Base-by-base conservation (phyloP, 306 rosid genomes). In the Rosa rugosa region DNA sequence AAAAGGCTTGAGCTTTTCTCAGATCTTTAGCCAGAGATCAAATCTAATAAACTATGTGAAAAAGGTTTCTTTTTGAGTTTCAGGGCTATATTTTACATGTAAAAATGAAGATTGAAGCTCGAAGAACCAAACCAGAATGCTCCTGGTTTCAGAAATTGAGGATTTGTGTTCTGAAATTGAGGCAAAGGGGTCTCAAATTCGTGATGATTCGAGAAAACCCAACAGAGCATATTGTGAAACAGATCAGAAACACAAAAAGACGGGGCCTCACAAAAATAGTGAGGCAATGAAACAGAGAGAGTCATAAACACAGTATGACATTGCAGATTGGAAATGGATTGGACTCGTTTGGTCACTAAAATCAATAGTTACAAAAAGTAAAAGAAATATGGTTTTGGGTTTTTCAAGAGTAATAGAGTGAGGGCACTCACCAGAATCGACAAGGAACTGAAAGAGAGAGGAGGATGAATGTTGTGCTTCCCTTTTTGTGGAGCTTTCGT, bases 401-500 rank as follows among this genome's bases (percentile, higher is more conserved):
- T 50, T 46, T 27, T 11, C 9, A 34, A 20, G 41, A 34, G 14
- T 51, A 60, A 56, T 8, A n/a, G 72, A 54, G 53, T 27, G 45
- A 68, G 14, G 36, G 50, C 63, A 79, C 88, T 84, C 80, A 80
- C 92, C 25, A 14, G 73, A 71, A 82, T 77, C 70, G 70, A 80
- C 60, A 64, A 71, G 68, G 60, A 18, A 49, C 46, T 54, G 71
- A 57, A 44, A 44, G 2, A 36, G 70, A 59, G 63, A 79, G 47
- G 23, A 11, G 31, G 25, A 1, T 38, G 9, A 63, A 63, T 14
- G 73, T 77, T 59, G 27, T 51, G 41, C 34, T 72, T 17, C 27
- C 78, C 45, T 17, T 36, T 64, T 72, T 56, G 13, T 27, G 45
- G 42, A 72, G 60, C 81, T 82, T 72, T 72, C 75, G 65, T 67